Conservation (phyloP, 495 filamentous ascomycete species). For the Astrothelium subdiscretum region DNA sequence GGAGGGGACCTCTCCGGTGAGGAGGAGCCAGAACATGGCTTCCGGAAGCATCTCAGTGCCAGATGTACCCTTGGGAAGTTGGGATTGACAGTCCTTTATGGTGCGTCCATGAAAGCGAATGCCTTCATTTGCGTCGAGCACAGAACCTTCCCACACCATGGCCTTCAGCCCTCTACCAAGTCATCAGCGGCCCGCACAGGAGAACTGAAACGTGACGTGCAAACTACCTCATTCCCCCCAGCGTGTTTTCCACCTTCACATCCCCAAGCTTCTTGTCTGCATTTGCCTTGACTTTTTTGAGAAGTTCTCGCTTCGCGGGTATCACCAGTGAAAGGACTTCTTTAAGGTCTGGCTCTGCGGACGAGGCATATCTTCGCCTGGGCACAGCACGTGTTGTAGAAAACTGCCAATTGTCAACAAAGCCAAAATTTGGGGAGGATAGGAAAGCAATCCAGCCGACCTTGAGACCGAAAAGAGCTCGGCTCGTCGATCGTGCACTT, state of each 20-base stretch:
- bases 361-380: conserved; percentile 50
- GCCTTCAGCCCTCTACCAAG: conserved; percentile 65
- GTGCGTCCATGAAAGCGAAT: conserved; percentile 97
- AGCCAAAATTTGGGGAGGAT: no score
- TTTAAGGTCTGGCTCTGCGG: conserved; percentile 79
- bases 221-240: conserved; percentile 81
- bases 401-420: not conserved
- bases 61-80: conserved; percentile 82
- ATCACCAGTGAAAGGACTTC: conserved; percentile 68
- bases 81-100: conserved; percentile 92
- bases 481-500: conserved; percentile 36
- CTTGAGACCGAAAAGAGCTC: conserved; percentile 40
- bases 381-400: conserved; percentile 12
- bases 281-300: conserved; percentile 82
- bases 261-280: conserved; percentile 77
- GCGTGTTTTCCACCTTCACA: conserved; percentile 83
- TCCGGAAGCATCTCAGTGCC: conserved; percentile 99
- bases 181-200: conserved; percentile 6
- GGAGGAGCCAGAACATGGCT: conserved; percentile 97
- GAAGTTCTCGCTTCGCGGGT: conserved; percentile 80
- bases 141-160: conserved; percentile 98
- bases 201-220: not conserved
- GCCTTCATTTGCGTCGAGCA: conserved; percentile 91
- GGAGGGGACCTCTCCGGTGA: conserved; percentile 85
- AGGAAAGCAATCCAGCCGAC: conserved; percentile 27